These are phyloP conservation scores for Sporisorium scitamineum DNA, from an alignment of 1,284 basidiomycete genomes.

Conservation along the genomic window DNA sequence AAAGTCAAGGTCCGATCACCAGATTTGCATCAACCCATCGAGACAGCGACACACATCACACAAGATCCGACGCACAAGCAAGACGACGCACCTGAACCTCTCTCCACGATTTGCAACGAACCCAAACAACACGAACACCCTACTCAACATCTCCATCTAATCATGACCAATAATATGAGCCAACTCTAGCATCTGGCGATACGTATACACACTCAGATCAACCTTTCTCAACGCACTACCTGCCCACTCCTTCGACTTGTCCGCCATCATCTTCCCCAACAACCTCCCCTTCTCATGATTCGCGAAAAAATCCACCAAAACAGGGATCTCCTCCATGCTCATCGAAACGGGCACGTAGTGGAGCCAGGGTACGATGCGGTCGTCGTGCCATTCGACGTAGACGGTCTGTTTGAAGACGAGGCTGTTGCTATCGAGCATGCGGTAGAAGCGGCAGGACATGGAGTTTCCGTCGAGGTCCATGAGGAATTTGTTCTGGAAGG, in stretches of 20 bases:
- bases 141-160: background rate
- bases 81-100: background rate
- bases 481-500: conserved; percentile 34
- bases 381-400: conserved; percentile 40
- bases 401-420: conserved; percentile 44
- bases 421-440: conserved; percentile 48
- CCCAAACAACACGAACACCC: no score
- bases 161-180: conserved; percentile 32
- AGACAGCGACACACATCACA: no score
- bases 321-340: conserved; percentile 29
- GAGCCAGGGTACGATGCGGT: conserved; percentile 34
- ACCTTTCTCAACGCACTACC: conserved; percentile 19
- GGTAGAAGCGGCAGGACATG: conserved; percentile 39
- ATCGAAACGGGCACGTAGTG: conserved; percentile 35
- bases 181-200: conserved; percentile 36
- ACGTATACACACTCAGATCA: conserved; percentile 29
- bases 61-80: no score
- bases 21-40: no score
- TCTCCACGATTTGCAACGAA: no score
- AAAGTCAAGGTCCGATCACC: no score
- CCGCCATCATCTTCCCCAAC: conserved; percentile 20
- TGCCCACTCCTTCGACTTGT: conserved; percentile 13
- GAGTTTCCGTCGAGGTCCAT: conserved; percentile 42
- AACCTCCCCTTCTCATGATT: conserved; percentile 18
- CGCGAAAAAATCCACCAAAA: conserved; percentile 34